Percentiles rank a stretch among this genome's conserved stretches.
Conservation (phyloP, 768 basidiomycete genomes). For the Psilocybe cubensis region DNA sequence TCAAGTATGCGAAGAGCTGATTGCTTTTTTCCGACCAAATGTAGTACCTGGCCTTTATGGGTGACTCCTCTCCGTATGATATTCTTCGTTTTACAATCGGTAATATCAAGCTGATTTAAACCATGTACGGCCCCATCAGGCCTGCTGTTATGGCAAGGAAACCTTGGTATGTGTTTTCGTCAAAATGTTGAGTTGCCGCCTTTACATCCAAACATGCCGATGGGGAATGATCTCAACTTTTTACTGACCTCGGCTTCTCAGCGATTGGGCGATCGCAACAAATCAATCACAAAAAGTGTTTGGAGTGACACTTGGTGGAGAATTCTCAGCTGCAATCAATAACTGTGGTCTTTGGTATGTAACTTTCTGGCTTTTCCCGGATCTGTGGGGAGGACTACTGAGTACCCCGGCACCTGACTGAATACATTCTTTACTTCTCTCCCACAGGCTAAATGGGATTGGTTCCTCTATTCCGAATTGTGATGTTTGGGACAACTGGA, state of each 20-base stretch:
- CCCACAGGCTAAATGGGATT: constrained; percentile 49
- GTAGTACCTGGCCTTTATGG: constrained; percentile 50
- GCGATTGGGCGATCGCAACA: constrained; percentile 52
- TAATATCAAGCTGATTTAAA: constrained; percentile 14
- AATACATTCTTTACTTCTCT: constrained; percentile 12
- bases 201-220: constrained; percentile 13
- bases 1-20: constrained; percentile 9
- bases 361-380: constrained; percentile 4
- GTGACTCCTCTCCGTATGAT: constrained; percentile 44
- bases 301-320: constrained; percentile 82
- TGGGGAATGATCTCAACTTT: constrained; percentile 20
- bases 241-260: constrained; percentile 31
- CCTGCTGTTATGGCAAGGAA: constrained; percentile 42
- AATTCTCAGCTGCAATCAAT: constrained; percentile 81
- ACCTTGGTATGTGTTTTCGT: constrained; percentile 42
- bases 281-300: constrained; percentile 69
- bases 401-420: constrained; percentile 15
- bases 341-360: constrained; percentile 70
- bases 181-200: constrained; percentile 17
- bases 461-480: constrained; percentile 42
- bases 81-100: constrained; percentile 4
- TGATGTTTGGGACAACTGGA: constrained; percentile 47
- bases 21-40: constrained; percentile 15
- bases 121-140: constrained; percentile 26
- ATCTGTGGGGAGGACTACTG: constrained; percentile 9